Percentiles rank a stretch among this genome's conserved stretches.
Evolutionary conservation across 345 rosid species (phyloP).

Genomic region (Capsella bursapastoris): DNA sequence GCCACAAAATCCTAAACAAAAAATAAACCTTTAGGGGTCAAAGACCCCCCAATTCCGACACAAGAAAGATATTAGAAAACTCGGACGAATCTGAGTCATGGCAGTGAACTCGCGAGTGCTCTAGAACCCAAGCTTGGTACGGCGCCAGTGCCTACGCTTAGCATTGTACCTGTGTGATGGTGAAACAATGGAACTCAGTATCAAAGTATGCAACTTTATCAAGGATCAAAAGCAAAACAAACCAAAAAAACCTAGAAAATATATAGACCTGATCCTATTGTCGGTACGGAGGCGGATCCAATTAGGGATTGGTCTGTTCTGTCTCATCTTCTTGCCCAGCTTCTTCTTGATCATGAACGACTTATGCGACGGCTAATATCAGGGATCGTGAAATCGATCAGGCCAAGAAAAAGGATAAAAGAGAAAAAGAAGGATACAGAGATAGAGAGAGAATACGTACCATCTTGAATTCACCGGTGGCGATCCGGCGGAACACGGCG

Average conservation of each 20-base stretch:
- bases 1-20: background rate
- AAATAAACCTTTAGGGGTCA: constrained; percentile 6
- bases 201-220: constrained; percentile 12
- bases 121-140: constrained; percentile 62
- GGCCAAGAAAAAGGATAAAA: background rate
- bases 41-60: background rate
- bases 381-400: constrained; percentile 2
- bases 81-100: constrained; percentile 6
- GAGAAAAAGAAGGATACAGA: background rate
- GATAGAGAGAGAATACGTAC: background rate
- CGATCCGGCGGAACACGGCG: constrained; percentile 39
- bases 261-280: constrained; percentile 56
- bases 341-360: constrained; percentile 71
- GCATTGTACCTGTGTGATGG: constrained; percentile 55
- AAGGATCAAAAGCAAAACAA: background rate
- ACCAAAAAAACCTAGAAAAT: background rate
- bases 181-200: constrained; percentile 1
- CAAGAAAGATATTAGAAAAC: background rate
- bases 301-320: constrained; percentile 68
- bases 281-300: constrained; percentile 76
- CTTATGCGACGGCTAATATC: constrained; percentile 87
- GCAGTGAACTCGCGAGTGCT: constrained; percentile 5
- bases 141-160: constrained; percentile 75
- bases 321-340: constrained; percentile 74
- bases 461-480: constrained; percentile 39